phyloP scores from a whole-genome alignment of 345 rosid species.

The Reutealis trisperma region DNA sequence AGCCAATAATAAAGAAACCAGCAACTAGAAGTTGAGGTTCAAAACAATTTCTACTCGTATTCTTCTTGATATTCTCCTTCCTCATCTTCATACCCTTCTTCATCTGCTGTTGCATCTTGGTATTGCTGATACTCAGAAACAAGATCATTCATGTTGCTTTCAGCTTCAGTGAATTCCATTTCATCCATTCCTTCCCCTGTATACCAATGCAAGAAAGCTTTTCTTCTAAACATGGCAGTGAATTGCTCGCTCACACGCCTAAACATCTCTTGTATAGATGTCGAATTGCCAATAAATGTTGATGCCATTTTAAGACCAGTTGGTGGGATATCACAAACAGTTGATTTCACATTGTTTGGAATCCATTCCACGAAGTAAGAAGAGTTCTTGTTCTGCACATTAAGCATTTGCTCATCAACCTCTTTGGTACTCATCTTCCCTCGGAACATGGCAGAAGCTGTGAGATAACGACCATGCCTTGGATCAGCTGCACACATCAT shows the following conservation, averaged over 20 bases:
- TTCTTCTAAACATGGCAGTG: conserved; percentile 34
- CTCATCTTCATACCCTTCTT: conserved; percentile 31
- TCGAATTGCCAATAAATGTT: conserved; percentile 32
- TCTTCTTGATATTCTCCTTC: conserved; percentile 25
- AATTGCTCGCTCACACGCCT: conserved; percentile 35
- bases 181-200: conserved; percentile 34
- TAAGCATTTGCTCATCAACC: conserved; percentile 35
- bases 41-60: conserved; percentile 4
- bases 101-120: conserved; percentile 35
- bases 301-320: conserved; percentile 34
- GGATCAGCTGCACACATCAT: conserved; percentile 38
- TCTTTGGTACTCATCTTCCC: conserved; percentile 34
- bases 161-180: conserved; percentile 35
- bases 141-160: conserved; percentile 35
- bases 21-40: conserved; percentile 30
- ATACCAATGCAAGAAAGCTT: conserved; percentile 38
- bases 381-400: conserved; percentile 36
- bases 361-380: conserved; percentile 39
- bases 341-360: conserved; percentile 33
- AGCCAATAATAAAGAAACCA: neutral
- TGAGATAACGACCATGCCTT: conserved; percentile 28
- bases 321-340: conserved; percentile 33
- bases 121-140: conserved; percentile 35
- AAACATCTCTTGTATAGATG: conserved; percentile 34
- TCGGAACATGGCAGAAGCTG: conserved; percentile 35